phyloP scores from a whole-genome alignment of 2,329 filamentous ascomycete genomes.

The Chrysoporthe deuterocubensis region DNA sequence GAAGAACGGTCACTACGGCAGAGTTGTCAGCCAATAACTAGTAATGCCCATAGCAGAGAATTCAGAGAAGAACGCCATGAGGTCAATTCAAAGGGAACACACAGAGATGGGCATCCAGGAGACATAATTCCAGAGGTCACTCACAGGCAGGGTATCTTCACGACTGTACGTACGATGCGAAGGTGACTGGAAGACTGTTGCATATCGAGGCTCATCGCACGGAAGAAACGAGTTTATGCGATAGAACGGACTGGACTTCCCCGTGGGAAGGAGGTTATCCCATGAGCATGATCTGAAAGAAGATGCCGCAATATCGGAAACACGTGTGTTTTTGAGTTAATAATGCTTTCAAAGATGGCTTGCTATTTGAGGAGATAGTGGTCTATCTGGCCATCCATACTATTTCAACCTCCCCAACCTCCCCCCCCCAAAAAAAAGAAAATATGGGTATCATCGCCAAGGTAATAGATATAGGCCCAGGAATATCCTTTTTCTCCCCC shows the following conservation, averaged over 20 bases:
- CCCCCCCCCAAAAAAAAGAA: not conserved
- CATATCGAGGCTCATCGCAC: not conserved
- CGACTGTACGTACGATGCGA: not conserved
- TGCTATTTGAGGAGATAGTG: not conserved
- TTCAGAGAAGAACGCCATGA: no score
- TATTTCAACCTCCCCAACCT: no score
- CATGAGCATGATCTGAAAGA: not conserved
- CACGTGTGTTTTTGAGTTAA: not conserved
- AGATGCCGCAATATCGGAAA: not conserved
- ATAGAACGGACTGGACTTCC: not conserved
- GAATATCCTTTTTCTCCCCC: not conserved
- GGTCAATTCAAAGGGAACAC: no score
- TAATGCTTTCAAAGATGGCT: not conserved
- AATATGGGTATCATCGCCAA: conserved; percentile 5
- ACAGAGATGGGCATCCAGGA: no score
- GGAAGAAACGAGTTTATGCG: not conserved
- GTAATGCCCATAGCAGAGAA: no score
- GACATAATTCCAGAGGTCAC: no score
- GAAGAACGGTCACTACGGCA: no score
- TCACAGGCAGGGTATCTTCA: no score
- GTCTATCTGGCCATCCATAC: not conserved
- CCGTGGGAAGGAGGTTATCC: no score
- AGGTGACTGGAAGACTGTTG: not conserved
- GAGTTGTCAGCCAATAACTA: no score
- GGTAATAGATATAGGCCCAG: not conserved